phyloP scores from a whole-genome alignment of 2,329 filamentous ascomycete genomes.

The Aspergillus tanneri region DNA sequence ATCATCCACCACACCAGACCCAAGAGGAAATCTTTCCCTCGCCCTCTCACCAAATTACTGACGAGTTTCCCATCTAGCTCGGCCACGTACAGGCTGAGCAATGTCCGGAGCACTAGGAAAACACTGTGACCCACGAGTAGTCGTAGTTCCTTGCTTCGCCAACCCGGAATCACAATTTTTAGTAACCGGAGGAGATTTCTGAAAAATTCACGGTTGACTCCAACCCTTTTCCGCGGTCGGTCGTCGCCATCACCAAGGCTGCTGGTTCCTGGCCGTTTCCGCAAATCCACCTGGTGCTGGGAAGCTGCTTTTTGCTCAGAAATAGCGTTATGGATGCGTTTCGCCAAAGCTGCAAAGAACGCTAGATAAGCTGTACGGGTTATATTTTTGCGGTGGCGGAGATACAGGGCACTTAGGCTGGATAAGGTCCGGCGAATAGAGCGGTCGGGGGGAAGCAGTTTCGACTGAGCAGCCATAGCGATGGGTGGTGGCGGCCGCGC shows the following conservation, averaged over 20 bases:
- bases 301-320: slow-evolving; percentile 88
- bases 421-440: slow-evolving; percentile 65
- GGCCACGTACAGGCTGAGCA: slow-evolving; percentile 93
- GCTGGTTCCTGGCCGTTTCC: slow-evolving; percentile 52
- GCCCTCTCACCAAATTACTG: slow-evolving; percentile 86
- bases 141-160: slow-evolving; percentile 82
- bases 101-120: slow-evolving; percentile 83
- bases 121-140: slow-evolving; percentile 87
- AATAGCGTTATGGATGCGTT: slow-evolving; percentile 87
- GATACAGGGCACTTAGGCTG: slow-evolving; percentile 69
- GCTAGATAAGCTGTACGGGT: slow-evolving; percentile 81
- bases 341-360: slow-evolving; percentile 74
- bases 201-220: slow-evolving; percentile 85
- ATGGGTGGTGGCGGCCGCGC: slow-evolving; percentile 14
- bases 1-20: slow-evolving; percentile 98
- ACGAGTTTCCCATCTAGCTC: slow-evolving; percentile 93
- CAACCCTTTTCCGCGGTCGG: slow-evolving; percentile 70
- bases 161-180: slow-evolving; percentile 85
- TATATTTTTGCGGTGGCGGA: slow-evolving; percentile 76
- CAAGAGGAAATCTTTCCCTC: slow-evolving; percentile 82
- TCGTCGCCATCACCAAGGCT: slow-evolving; percentile 34
- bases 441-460: slow-evolving; percentile 63
- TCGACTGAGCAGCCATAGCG: slow-evolving; percentile 73
- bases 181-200: slow-evolving; percentile 74
- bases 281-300: slow-evolving; percentile 61